phyloP scores from a whole-genome alignment of 1,284 basidiomycete species.

The Melampsora abietis-canadensis region DNA sequence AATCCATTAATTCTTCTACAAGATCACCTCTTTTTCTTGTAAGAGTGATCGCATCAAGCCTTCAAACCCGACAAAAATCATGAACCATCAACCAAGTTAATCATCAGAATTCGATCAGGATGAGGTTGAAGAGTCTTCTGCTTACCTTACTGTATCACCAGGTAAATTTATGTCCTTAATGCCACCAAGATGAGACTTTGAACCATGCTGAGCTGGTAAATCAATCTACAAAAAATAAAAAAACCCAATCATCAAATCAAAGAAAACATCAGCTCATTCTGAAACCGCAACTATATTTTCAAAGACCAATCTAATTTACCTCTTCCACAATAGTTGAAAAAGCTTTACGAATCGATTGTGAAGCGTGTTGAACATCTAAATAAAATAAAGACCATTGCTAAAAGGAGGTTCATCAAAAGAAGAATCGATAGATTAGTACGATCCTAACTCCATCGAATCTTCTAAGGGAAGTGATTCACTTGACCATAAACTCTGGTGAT shows the following conservation, averaged over 20 bases:
- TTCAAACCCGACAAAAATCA: not conserved
- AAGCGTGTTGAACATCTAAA: slow-evolving; percentile 35
- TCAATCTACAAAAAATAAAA: not conserved
- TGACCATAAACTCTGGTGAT: slow-evolving; percentile 41
- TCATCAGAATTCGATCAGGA: too few species aligned
- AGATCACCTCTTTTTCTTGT: slow-evolving; percentile 9
- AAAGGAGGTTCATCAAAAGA: not conserved
- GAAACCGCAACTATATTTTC: not conserved
- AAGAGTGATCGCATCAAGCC: slow-evolving; percentile 7
- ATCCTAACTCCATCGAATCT: not conserved
- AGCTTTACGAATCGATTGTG: slow-evolving; percentile 27
- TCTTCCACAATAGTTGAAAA: slow-evolving; percentile 8
- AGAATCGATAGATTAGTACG: not conserved
- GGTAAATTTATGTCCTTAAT: slow-evolving; percentile 1
- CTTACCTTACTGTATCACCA: not conserved
- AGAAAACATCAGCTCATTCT: not conserved
- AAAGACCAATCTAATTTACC: slow-evolving; percentile 5
- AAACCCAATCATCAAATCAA: not conserved
- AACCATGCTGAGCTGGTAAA: not conserved
- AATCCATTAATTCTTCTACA: slow-evolving; percentile 28
- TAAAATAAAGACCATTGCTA: slow-evolving; percentile 41
- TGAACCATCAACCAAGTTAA: not conserved
- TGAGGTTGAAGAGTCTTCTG: not conserved
- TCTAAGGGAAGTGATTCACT: slow-evolving; percentile 4
- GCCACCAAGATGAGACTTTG: not conserved